Conservation (phyloP, 2,329 filamentous ascomycete species). For the Aschersonia sp. region DNA sequence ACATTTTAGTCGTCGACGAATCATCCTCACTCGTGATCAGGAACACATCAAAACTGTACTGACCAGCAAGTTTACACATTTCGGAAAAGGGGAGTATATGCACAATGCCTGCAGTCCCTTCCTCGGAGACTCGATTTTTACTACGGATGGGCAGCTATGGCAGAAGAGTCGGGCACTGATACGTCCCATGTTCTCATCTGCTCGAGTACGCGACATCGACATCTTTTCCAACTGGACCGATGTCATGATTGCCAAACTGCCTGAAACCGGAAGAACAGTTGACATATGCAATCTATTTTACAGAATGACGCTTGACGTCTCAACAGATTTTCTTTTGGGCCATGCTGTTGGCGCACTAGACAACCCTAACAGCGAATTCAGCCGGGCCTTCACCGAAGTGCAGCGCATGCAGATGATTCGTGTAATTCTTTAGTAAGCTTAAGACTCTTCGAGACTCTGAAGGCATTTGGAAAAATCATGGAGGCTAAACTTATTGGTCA, state of each 20-base stretch:
- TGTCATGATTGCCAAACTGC: conserved; percentile 6
- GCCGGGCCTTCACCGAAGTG: conserved; percentile 68
- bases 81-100: conserved; percentile 67
- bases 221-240: conserved; percentile 45
- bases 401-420: conserved; percentile 48
- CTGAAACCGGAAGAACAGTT: conserved; percentile 36
- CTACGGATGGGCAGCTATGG: conserved; percentile 68
- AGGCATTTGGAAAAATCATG: too few relatives aligned
- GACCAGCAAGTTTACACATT: conserved; percentile 74
- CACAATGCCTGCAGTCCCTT: conserved; percentile 63
- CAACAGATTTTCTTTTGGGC: conserved; percentile 77
- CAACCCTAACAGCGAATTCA: conserved; percentile 51
- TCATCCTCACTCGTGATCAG: conserved; percentile 65
- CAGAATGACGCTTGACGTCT: conserved; percentile 67
- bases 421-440: conserved; percentile 7
- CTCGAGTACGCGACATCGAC: conserved; percentile 68
- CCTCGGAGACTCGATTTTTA: conserved; percentile 61
- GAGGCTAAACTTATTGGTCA: conserved; percentile 12
- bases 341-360: conserved; percentile 10
- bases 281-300: conserved; percentile 70
- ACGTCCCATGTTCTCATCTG: conserved; percentile 73
- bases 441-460: neutral
- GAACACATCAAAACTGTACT: conserved; percentile 87
- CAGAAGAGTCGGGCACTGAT: conserved; percentile 66
- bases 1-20: conserved; percentile 37